Conservation (phyloP, 148 eudicot species). For the Chenopodium berlandieri region DNA sequence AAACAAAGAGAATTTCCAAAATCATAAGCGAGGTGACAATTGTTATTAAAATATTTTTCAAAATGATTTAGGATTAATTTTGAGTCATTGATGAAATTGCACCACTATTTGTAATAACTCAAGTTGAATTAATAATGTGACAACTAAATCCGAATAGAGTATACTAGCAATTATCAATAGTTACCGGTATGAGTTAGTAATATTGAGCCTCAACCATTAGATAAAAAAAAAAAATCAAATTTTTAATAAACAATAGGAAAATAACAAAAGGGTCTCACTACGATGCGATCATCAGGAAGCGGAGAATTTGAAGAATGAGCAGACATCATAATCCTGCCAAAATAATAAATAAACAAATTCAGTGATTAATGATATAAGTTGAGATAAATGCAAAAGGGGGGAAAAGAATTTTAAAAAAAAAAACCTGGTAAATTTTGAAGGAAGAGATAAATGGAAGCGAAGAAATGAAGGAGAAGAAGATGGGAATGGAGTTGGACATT, state of each 20-base stretch:
- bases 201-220: neutral
- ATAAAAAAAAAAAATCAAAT: neutral
- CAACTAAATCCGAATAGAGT: neutral
- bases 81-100: too few species aligned
- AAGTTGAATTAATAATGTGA: too few species aligned
- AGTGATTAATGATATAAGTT: neutral
- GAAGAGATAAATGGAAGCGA: neutral
- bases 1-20: too few species aligned
- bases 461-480: slow-evolving; percentile 1
- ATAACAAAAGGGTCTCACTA: slow-evolving; percentile 18
- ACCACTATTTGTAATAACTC: too few species aligned
- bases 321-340: slow-evolving; percentile 26
- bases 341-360: neutral
- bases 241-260: neutral
- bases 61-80: too few species aligned
- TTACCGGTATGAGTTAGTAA: neutral
- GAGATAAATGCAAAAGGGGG: too few species aligned
- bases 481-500: neutral
- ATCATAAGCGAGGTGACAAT: too few species aligned
- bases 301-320: slow-evolving; percentile 16
- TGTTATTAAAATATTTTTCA: too few species aligned
- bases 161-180: neutral
- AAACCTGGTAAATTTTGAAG: slow-evolving; percentile 1
- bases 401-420: too few species aligned
- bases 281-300: slow-evolving; percentile 17